Evolutionary conservation across 164 flowering plant genomes (phyloP).

Genomic region (Euptelea pleiosperma): DNA sequence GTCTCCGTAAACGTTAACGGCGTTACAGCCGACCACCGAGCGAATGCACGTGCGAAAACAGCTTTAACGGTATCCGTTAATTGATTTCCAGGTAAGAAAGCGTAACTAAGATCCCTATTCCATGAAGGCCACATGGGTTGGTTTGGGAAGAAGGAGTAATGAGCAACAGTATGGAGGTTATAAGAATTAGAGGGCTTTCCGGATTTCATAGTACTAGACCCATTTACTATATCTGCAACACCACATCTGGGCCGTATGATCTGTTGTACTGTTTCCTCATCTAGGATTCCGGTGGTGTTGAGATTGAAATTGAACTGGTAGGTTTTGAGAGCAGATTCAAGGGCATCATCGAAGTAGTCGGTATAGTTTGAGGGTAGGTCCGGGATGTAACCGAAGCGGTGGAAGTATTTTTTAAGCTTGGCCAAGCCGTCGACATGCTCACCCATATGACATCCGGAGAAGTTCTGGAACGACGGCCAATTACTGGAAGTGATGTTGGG

Average conservation of each 20-base stretch:
- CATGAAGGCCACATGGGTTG: slow-evolving; percentile 51
- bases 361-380: slow-evolving; percentile 30
- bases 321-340: slow-evolving; percentile 49
- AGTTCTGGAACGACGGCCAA: slow-evolving; percentile 41
- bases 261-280: slow-evolving; percentile 31
- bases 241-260: slow-evolving; percentile 70
- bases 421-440: slow-evolving; percentile 38
- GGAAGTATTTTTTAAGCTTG: slow-evolving; percentile 55
- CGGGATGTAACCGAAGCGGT: slow-evolving; percentile 57
- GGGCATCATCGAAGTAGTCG: slow-evolving; percentile 45
- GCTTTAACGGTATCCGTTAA: slow-evolving; percentile 31
- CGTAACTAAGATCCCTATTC: slow-evolving; percentile 42
- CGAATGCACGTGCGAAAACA: slow-evolving; percentile 49
- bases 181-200: slow-evolving; percentile 7
- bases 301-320: slow-evolving; percentile 60
- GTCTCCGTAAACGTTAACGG: slow-evolving; percentile 47
- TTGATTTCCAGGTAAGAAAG: slow-evolving; percentile 39
- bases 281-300: slow-evolving; percentile 43
- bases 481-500: slow-evolving; percentile 22
- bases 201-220: slow-evolving; percentile 14
- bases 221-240: slow-evolving; percentile 39
- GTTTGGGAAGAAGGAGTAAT: slow-evolving; percentile 58
- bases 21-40: slow-evolving; percentile 50
- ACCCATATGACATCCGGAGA: slow-evolving; percentile 47
- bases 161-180: slow-evolving; percentile 39